A percentile compares a stretch with the other conserved stretches of the same genome.
Evolutionary conservation across 805 yeast genomes (phyloP).

Genomic region (Candida sakaeoensis): DNA sequence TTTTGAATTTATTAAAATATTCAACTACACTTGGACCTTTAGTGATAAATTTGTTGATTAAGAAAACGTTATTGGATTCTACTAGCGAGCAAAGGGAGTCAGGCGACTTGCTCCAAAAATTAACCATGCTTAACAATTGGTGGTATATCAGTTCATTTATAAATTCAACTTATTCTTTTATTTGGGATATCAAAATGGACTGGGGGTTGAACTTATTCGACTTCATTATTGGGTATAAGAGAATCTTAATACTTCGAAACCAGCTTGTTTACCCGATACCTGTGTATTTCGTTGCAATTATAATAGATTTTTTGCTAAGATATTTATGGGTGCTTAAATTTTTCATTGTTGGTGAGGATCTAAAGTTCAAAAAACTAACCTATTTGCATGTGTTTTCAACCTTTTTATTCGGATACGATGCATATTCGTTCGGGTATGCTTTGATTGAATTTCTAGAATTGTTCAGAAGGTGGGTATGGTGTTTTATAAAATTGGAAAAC

Average conservation of each 20-base stretch:
- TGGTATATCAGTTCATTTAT: constrained; percentile 48
- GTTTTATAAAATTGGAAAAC: constrained; percentile 75
- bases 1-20: constrained; percentile 75
- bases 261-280: constrained; percentile 9
- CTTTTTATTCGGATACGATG: constrained; percentile 37
- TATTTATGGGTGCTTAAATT: constrained; percentile 72
- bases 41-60: constrained; percentile 24
- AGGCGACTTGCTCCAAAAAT: constrained; percentile 12
- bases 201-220: constrained; percentile 71
- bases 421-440: constrained; percentile 55
- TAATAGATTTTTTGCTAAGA: constrained; percentile 61
- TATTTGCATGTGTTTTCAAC: constrained; percentile 19
- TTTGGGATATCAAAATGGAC: constrained; percentile 89
- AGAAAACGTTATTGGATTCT: constrained; percentile 14
- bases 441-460: constrained; percentile 71
- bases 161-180: constrained; percentile 73
- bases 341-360: constrained; percentile 30
- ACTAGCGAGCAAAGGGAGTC: constrained; percentile 12
- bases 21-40: constrained; percentile 49
- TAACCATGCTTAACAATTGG: constrained; percentile 25
- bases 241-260: constrained; percentile 19
- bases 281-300: constrained; percentile 55
- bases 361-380: constrained; percentile 11
- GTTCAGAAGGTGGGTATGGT: constrained; percentile 86
- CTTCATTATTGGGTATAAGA: constrained; percentile 15